Conservation (phyloP, 768 basidiomycete genomes). For the Pisolithus orientalis region DNA sequence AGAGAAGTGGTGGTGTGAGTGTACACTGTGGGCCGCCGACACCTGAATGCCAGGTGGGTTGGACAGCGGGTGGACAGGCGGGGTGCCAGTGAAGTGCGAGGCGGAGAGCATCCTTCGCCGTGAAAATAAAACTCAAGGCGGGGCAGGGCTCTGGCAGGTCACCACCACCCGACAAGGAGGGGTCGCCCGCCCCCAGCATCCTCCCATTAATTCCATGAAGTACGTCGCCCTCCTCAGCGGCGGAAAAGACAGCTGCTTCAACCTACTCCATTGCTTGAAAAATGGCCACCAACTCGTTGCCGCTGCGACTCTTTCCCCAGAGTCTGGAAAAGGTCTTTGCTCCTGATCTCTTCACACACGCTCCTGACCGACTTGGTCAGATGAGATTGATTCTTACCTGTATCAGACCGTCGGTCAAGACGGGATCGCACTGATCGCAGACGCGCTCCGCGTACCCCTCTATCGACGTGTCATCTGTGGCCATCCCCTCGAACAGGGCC, state of each 20-base stretch:
- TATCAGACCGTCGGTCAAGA: conserved; percentile 99
- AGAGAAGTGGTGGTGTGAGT: conserved; percentile 18
- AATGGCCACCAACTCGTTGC: conserved; percentile 87
- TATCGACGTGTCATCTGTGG: conserved; percentile 80
- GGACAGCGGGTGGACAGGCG: conserved; percentile 10
- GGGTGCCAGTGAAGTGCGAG: conserved; percentile 14
- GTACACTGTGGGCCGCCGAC: conserved; percentile 20
- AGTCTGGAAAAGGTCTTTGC: conserved; percentile 70
- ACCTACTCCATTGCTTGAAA: conserved; percentile 78
- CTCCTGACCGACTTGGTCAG: conserved; percentile 36
- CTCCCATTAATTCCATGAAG: conserved; percentile 51
- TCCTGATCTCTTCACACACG: conserved; percentile 5
- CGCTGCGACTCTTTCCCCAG: conserved; percentile 83
- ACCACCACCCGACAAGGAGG: conserved; percentile 5
- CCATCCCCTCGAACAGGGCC: conserved; percentile 68
- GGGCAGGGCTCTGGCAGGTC: no score
- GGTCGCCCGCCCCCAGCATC: conserved; percentile 6
- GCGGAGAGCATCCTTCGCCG: background rate
- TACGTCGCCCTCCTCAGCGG: conserved; percentile 93
- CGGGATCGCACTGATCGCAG: conserved; percentile 80
- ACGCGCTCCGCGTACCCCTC: conserved; percentile 80
- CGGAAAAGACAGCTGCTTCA: conserved; percentile 97
- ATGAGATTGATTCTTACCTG: conserved; percentile 97
- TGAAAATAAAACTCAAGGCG: background rate
- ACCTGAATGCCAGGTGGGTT: background rate